These are phyloP conservation scores for Chionographis japonica DNA, from an alignment of 106 monocot species.

Conservation along the genomic window DNA sequence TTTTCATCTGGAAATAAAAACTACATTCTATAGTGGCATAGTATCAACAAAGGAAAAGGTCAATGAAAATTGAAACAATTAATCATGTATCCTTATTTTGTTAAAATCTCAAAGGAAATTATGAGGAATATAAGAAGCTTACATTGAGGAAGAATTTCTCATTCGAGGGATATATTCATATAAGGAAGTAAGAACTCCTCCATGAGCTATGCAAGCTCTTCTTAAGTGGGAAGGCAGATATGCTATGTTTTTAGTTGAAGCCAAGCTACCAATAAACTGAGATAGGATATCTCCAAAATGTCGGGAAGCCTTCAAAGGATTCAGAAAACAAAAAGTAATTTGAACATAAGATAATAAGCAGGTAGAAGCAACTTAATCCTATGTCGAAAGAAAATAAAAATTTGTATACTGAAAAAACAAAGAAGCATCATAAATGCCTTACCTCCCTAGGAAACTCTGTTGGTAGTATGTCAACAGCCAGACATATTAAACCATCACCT, in stretches of 20 bases:
- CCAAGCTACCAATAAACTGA: constrained; percentile 66
- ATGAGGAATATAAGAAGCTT: constrained; percentile 18
- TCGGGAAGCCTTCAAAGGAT: constrained; percentile 66
- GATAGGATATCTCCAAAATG: constrained; percentile 96
- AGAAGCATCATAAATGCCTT: neutral
- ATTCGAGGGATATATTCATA: constrained; percentile 87
- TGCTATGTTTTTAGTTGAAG: constrained; percentile 37
- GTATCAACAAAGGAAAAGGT: no score
- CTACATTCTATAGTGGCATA: no score
- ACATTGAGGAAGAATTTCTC: constrained; percentile 62
- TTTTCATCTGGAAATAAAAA: no score
- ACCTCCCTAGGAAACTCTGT: constrained; percentile 94
- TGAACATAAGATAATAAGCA: neutral
- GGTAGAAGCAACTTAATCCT: neutral
- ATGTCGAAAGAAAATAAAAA: neutral
- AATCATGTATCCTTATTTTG: neutral
- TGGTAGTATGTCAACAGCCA: constrained; percentile 92
- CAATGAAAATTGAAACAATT: no score
- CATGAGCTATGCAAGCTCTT: constrained; percentile 87
- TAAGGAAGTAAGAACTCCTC: constrained; percentile 67
- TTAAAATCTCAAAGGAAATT: neutral
- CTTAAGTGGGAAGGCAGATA: constrained; percentile 63
- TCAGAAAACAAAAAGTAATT: neutral
- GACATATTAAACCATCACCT: constrained; percentile 74
- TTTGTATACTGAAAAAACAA: neutral